Evolutionary conservation across 2,329 filamentous ascomycete species (phyloP).

Genomic region (Cordyceps fumosorosea): DNA sequence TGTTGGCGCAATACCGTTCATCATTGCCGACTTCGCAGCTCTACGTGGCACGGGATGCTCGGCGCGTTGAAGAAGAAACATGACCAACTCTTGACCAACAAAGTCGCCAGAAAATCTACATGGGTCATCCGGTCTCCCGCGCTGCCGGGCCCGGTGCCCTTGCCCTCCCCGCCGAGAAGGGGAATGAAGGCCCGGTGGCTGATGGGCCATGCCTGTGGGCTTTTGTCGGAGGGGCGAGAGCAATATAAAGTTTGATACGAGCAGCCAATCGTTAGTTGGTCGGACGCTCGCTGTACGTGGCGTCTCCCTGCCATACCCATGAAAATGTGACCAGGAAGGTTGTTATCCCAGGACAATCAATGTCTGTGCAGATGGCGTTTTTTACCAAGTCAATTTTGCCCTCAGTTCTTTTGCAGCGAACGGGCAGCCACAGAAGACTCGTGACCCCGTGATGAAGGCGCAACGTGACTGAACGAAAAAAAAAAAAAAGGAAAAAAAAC

Average conservation of each 20-base stretch:
- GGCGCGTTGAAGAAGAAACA: too few species aligned
- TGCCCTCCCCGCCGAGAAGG: too few species aligned
- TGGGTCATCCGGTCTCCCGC: too few species aligned
- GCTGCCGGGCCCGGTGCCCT: too few species aligned
- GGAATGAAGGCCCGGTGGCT: not conserved
- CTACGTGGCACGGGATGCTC: too few species aligned
- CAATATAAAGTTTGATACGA: not conserved
- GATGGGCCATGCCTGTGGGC: not conserved
- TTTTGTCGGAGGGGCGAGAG: not conserved
- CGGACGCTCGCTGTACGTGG: not conserved
- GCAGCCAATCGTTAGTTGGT: not conserved
- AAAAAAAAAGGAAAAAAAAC: not conserved
- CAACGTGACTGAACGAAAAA: too few species aligned
- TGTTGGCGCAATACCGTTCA: too few species aligned
- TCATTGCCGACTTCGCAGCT: too few species aligned
- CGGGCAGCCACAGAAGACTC: not conserved
- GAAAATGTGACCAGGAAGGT: not conserved
- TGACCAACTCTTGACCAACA: too few species aligned
- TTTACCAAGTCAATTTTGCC: not conserved
- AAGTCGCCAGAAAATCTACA: too few species aligned
- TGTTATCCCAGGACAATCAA: not conserved
- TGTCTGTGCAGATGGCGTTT: conserved; percentile 6
- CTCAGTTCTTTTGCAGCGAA: not conserved
- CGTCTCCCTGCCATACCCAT: not conserved
- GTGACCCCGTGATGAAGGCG: not conserved